Base-by-base conservation (phyloP, 2,329 filamentous ascomycete genomes). In the Cladosporium sp. region DNA sequence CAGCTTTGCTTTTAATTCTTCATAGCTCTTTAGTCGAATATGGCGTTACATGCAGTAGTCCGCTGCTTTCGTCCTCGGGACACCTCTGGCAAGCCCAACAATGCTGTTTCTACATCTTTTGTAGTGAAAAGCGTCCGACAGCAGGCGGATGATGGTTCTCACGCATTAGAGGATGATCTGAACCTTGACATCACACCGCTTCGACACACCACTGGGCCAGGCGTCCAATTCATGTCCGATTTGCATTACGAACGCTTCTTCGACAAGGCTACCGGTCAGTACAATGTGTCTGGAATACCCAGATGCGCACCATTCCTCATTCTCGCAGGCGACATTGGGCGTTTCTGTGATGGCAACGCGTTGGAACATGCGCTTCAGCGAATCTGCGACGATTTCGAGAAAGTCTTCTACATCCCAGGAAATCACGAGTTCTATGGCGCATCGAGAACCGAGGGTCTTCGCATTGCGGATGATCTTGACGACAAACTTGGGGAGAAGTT, bases 351-450 rank as follows among this genome's bases (percentile, higher is more conserved):
- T 44, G 9, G 39, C 20, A 13, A 20, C 9, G 39, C 39, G 12
- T 22, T 44, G 19, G 4, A 44, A 44, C 4, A 15, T 44, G 39
- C 39, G 12, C 22, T 44, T 10, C 39, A 15, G 9, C 39, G 2
- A n/a, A 3, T 20, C 3, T 44, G 39, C 10, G 20, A 44, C 6
- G 24, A 24, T 9, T 44, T 44, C 12, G 39, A 25, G 62, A 78
- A 79, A 61, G 74, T 82, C 2, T 76, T 81, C 51, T 66, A 81
- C 1, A 73, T 82, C 0, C 71, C 82, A 2, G 81, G 79, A 0
- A 83, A 83, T 64, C 80, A 83, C 62, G 80, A 83, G 64, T 82
- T 82, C 64, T 81, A 80, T 62, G 74, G 74, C 28, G 67, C 77
- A 34, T 71, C 69, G 37, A 73, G 75, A 52, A 66, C 72, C 1